Conservation (phyloP, 2,329 filamentous ascomycete species). For the Diaporthe capsici region DNA sequence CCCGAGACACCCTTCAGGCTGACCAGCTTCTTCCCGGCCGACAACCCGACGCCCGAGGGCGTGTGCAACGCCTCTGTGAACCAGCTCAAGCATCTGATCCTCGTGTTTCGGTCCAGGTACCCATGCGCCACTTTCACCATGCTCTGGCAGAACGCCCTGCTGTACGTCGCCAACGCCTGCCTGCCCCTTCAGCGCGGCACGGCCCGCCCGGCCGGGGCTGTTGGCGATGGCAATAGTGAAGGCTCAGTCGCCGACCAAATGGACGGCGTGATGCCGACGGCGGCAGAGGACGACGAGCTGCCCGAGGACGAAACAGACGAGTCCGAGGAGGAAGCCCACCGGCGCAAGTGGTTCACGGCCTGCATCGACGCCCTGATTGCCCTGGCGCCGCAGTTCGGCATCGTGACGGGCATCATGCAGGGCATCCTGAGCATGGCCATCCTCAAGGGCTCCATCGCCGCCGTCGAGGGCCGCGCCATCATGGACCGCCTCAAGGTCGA, state of each 20-base stretch:
- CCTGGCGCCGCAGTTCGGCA: conserved; percentile 46
- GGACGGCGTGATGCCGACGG: neutral
- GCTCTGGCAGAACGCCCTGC: conserved; percentile 48
- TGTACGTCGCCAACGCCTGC: conserved; percentile 49
- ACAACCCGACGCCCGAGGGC: conserved; percentile 20
- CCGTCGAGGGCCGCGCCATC: conserved; percentile 39
- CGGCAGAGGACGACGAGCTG: neutral
- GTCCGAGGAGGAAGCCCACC: conserved; percentile 38
- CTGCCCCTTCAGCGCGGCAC: neutral
- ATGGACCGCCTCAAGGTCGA: conserved; percentile 19
- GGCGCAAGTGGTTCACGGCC: conserved; percentile 48
- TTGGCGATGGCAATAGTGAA: neutral
- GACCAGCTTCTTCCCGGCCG: conserved; percentile 27
- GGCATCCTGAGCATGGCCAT: conserved; percentile 48
- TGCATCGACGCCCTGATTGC: conserved; percentile 48
- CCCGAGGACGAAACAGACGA: neutral
- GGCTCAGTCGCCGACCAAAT: neutral
- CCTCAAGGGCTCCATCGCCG: conserved; percentile 38
- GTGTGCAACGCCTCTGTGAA: conserved; percentile 41
- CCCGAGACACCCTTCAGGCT: neutral
- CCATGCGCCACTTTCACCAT: conserved; percentile 41
- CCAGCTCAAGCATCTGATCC: conserved; percentile 43
- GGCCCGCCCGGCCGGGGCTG: neutral
- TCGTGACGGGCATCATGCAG: conserved; percentile 46
- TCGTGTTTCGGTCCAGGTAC: conserved; percentile 39